These are phyloP conservation scores for Ophiostoma piceae DNA, from an alignment of 2,329 filamentous ascomycete genomes.

Conservation along the genomic window DNA sequence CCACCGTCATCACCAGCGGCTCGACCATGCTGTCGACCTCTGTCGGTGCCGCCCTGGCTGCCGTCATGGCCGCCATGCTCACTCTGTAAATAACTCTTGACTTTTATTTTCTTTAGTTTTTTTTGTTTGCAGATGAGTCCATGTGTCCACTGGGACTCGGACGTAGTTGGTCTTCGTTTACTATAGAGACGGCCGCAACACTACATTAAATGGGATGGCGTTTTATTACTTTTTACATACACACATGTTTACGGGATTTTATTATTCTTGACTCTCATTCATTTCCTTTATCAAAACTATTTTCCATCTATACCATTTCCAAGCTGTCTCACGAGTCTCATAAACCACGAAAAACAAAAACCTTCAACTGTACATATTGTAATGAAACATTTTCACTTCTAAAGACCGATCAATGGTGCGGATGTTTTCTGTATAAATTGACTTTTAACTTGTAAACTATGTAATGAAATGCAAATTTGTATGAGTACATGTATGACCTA, in stretches of 20 bases:
- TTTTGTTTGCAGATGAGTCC: conserved; percentile 9
- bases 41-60: conserved; percentile 33
- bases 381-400: neutral
- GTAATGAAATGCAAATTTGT: neutral
- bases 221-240: neutral
- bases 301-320: neutral
- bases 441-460: neutral
- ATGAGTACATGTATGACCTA: conserved; percentile 2
- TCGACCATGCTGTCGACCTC: conserved; percentile 29
- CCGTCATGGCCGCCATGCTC: conserved; percentile 33
- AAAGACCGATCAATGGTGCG: neutral
- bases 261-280: neutral
- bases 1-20: conserved; percentile 29
- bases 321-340: neutral
- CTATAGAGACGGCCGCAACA: conserved; percentile 9
- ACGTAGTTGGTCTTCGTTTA: conserved; percentile 1
- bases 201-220: conserved; percentile 14
- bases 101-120: neutral
- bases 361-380: neutral
- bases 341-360: neutral
- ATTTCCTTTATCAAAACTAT: neutral
- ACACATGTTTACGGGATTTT: conserved; percentile 3
- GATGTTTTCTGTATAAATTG: neutral
- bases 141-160: conserved; percentile 5
- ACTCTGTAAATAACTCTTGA: conserved; percentile 31